These are phyloP conservation scores for Globisporangium sylvaticum DNA, from an alignment of 352 stramenopile species.

Conservation along the genomic window DNA sequence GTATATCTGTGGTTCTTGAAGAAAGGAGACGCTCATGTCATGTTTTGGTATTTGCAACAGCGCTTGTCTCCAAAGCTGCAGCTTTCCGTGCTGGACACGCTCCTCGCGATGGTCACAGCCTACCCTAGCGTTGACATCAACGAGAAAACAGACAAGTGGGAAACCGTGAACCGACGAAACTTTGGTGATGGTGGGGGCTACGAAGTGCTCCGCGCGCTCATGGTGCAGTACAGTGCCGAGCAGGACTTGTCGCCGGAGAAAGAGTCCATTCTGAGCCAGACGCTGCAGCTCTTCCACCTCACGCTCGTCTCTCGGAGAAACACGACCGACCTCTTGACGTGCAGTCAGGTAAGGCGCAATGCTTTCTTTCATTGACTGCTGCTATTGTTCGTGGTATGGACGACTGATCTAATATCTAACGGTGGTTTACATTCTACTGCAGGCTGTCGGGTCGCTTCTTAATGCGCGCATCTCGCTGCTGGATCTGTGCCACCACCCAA, in stretches of 20 bases:
- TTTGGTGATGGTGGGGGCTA: slow-evolving; percentile 72
- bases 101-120: slow-evolving; percentile 55
- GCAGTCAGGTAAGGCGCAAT: slow-evolving; percentile 25
- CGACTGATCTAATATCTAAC: background rate
- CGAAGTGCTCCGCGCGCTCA: slow-evolving; percentile 58
- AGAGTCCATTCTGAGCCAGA: slow-evolving; percentile 36
- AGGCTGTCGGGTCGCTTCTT: slow-evolving; percentile 57
- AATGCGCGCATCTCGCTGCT: slow-evolving; percentile 66
- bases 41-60: slow-evolving; percentile 17
- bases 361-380: background rate
- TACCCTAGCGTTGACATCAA: slow-evolving; percentile 41
- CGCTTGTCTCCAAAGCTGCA: slow-evolving; percentile 48
- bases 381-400: no score
- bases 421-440: background rate
- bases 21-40: background rate
- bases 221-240: slow-evolving; percentile 55
- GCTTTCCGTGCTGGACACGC: slow-evolving; percentile 56
- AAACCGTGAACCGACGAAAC: slow-evolving; percentile 69
- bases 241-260: slow-evolving; percentile 18
- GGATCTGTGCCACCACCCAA: slow-evolving; percentile 56
- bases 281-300: slow-evolving; percentile 66
- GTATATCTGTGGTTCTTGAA: background rate
- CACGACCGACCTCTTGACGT: slow-evolving; percentile 52
- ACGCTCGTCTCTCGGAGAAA: slow-evolving; percentile 49
- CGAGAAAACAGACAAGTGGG: slow-evolving; percentile 70